phyloP scores from a whole-genome alignment of 441 rosid genomes.

The Sinapis alba region DNA sequence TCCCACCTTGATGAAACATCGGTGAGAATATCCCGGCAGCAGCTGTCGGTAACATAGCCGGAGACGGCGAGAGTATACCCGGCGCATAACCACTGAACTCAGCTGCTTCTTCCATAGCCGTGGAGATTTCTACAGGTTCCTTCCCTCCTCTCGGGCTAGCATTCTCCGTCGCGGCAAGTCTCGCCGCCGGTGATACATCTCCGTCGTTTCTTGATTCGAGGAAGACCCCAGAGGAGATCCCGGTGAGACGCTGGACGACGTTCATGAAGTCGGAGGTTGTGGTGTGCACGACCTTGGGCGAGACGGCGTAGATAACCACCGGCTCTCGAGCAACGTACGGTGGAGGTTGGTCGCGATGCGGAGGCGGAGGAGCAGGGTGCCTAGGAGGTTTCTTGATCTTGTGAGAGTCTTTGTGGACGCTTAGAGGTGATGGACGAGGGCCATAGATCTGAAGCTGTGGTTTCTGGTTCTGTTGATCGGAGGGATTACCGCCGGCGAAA shows the following conservation, averaged over 20 bases:
- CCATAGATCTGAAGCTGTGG: slow-evolving; percentile 63
- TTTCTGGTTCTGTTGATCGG: slow-evolving; percentile 39
- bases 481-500: slow-evolving; percentile 29
- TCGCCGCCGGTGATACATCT: slow-evolving; percentile 75
- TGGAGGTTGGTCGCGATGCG: slow-evolving; percentile 31
- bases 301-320: slow-evolving; percentile 62
- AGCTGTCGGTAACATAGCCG: slow-evolving; percentile 50
- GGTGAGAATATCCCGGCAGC: slow-evolving; percentile 38
- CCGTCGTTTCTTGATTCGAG: slow-evolving; percentile 42
- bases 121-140: slow-evolving; percentile 22
- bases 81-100: slow-evolving; percentile 50
- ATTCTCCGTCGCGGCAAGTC: slow-evolving; percentile 72
- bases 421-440: slow-evolving; percentile 70
- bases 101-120: slow-evolving; percentile 39
- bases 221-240: slow-evolving; percentile 58
- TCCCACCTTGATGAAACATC: slow-evolving; percentile 34
- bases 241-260: slow-evolving; percentile 74
- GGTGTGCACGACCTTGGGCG: slow-evolving; percentile 64
- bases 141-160: slow-evolving; percentile 53
- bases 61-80: slow-evolving; percentile 73
- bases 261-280: slow-evolving; percentile 57
- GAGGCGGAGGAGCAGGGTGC: slow-evolving; percentile 47
- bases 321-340: slow-evolving; percentile 46
- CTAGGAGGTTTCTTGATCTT: slow-evolving; percentile 66
- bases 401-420: slow-evolving; percentile 62